Conservation (phyloP, 2,329 filamentous ascomycete species). For the Amauroascus verrucosus region DNA sequence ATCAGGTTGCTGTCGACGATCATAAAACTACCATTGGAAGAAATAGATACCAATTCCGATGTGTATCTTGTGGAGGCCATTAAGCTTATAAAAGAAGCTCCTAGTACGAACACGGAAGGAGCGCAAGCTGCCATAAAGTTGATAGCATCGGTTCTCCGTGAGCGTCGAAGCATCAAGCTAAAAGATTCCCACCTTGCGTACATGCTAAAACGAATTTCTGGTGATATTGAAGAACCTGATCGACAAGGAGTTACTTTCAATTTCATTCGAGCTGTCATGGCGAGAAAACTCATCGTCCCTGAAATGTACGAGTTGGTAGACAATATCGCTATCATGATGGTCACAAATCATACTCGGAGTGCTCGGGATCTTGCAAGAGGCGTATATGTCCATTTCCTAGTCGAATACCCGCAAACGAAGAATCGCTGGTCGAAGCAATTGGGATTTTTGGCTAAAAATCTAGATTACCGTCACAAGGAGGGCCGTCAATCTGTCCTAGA, state of each 20-base stretch:
- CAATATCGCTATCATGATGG: slow-evolving; percentile 81
- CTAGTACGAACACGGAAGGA: slow-evolving; percentile 70
- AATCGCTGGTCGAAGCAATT: slow-evolving; percentile 82
- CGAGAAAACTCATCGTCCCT: slow-evolving; percentile 73
- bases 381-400: slow-evolving; percentile 85
- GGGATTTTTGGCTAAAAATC: slow-evolving; percentile 76
- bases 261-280: slow-evolving; percentile 78
- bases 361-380: slow-evolving; percentile 80
- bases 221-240: slow-evolving; percentile 85
- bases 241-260: slow-evolving; percentile 90
- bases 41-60: slow-evolving; percentile 59
- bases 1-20: slow-evolving; percentile 77
- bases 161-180: slow-evolving; percentile 63
- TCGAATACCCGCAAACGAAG: slow-evolving; percentile 88
- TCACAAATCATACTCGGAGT: slow-evolving; percentile 83
- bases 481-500: slow-evolving; percentile 91
- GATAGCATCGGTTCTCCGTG: slow-evolving; percentile 71
- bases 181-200: slow-evolving; percentile 75
- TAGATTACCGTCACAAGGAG: slow-evolving; percentile 80
- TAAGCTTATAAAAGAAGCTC: slow-evolving; percentile 64
- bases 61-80: slow-evolving; percentile 79
- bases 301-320: slow-evolving; percentile 87
- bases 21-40: slow-evolving; percentile 67
- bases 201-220: slow-evolving; percentile 68
- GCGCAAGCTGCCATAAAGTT: slow-evolving; percentile 84